Conservation (phyloP, 2,329 filamentous ascomycete genomes). For the Ceratocystis albifundus region DNA sequence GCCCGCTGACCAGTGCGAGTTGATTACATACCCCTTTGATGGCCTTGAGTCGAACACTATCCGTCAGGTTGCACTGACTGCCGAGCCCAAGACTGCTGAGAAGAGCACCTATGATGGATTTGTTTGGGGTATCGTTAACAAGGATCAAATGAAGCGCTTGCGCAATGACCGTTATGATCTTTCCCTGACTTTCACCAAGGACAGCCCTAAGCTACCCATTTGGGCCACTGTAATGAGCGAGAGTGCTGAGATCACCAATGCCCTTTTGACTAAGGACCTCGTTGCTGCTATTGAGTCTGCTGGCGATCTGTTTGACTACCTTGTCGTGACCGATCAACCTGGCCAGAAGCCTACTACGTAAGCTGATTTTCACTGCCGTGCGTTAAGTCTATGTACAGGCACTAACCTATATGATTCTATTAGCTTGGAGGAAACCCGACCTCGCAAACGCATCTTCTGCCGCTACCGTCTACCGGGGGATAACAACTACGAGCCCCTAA, state of each 20-base stretch:
- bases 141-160: slow-evolving; percentile 79
- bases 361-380: slow-evolving; percentile 29
- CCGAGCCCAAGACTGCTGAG: slow-evolving; percentile 43
- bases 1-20: slow-evolving; percentile 63
- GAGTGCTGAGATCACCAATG: slow-evolving; percentile 85
- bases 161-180: slow-evolving; percentile 91
- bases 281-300: slow-evolving; percentile 66
- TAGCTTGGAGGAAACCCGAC: slow-evolving; percentile 70
- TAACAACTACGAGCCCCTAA: slow-evolving; percentile 52
- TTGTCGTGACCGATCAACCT: slow-evolving; percentile 84
- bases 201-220: slow-evolving; percentile 73
- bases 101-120: slow-evolving; percentile 76
- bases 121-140: slow-evolving; percentile 91
- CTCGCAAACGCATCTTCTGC: slow-evolving; percentile 78
- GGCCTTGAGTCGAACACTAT: slow-evolving; percentile 75
- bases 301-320: slow-evolving; percentile 67
- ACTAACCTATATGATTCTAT: slow-evolving; percentile 9
- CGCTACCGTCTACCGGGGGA: slow-evolving; percentile 57
- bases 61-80: slow-evolving; percentile 49
- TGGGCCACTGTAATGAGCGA: slow-evolving; percentile 96
- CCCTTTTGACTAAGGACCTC: slow-evolving; percentile 76
- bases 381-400: background rate
- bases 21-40: slow-evolving; percentile 77
- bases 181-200: slow-evolving; percentile 85
- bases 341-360: slow-evolving; percentile 75